Percentiles rank a stretch among this genome's conserved stretches.
phyloP scores from a whole-genome alignment of 2,329 filamentous ascomycete species.

The Cladophialophora yegresii region DNA sequence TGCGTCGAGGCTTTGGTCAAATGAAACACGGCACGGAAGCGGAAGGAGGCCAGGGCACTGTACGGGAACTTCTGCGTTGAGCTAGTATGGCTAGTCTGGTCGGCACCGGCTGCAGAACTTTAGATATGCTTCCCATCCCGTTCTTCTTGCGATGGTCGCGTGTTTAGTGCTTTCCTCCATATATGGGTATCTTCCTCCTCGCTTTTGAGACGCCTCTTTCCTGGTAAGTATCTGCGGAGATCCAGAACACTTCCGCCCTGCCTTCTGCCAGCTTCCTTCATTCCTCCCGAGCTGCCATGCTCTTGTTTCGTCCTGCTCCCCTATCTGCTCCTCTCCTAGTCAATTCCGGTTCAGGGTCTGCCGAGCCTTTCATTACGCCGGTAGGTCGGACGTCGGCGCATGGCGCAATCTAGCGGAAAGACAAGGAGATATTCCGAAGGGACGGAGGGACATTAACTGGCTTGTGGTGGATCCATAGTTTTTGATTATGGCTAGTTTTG shows the following conservation, averaged over 20 bases:
- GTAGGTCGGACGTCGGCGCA: no score
- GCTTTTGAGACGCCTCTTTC: neutral
- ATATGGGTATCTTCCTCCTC: neutral
- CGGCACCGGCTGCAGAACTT: neutral
- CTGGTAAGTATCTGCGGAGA: neutral
- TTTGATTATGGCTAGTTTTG: neutral
- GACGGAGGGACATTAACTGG: neutral
- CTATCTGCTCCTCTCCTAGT: neutral
- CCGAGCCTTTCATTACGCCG: no score
- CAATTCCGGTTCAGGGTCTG: no score
- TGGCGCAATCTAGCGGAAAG: neutral
- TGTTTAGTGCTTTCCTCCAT: neutral
- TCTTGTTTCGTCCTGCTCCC: neutral
- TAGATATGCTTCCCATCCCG: neutral
- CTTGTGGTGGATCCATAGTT: no score
- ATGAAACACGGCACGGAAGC: neutral
- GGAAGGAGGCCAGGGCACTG: neutral
- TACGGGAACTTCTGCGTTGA: no score
- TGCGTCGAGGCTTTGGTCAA: constrained; percentile 3
- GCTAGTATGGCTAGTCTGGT: neutral
- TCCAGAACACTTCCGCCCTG: neutral
- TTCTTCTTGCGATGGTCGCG: neutral
- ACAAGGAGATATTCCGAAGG: no score
- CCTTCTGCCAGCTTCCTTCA: neutral
- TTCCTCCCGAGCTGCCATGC: no score